Percentiles rank a stretch among this genome's conserved stretches.
Evolutionary conservation across 2,329 filamentous ascomycete species (phyloP).

Genomic region (Pseudovirgaria hyperparasitica): DNA sequence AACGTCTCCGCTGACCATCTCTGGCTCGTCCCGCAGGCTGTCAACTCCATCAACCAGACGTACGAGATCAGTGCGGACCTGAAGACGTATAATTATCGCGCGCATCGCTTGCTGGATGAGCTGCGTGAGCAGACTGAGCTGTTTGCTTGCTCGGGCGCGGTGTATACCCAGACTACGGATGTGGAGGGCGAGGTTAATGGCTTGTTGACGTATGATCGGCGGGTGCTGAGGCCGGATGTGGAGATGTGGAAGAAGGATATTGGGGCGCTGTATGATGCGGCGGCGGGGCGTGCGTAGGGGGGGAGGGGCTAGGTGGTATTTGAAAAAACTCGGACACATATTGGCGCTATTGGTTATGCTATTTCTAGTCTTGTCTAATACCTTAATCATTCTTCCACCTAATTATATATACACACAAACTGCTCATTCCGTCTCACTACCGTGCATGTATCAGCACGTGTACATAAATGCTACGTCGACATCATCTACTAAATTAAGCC

Average conservation of each 20-base stretch:
- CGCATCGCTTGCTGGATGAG: conserved; percentile 37
- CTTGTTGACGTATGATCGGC: conserved; percentile 54
- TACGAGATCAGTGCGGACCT: conserved; percentile 52
- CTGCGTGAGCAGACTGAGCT: conserved; percentile 36
- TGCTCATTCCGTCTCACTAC: no score
- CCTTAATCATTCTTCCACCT: no score
- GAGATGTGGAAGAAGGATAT: conserved; percentile 50
- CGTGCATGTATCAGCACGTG: no score
- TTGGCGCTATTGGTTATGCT: no score
- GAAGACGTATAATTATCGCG: conserved; percentile 54
- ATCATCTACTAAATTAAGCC: no score
- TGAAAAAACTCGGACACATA: no score
- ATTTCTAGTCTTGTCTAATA: no score
- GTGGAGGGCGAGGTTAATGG: conserved; percentile 66
- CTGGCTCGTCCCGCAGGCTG: conserved; percentile 49
- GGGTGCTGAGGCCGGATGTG: conserved; percentile 43
- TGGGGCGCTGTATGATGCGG: conserved; percentile 45
- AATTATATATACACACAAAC: no score
- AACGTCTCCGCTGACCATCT: conserved; percentile 51
- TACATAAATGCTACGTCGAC: no score
- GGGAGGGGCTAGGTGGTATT: no score
- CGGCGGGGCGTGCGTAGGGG: no score
- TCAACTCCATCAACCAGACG: conserved; percentile 50
- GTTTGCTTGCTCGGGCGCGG: conserved; percentile 52
- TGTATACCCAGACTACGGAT: conserved; percentile 64